Percentiles rank a stretch among this genome's conserved stretches.
phyloP scores from a whole-genome alignment of 2,329 filamentous ascomycete genomes.

The Elsinoe australis region DNA sequence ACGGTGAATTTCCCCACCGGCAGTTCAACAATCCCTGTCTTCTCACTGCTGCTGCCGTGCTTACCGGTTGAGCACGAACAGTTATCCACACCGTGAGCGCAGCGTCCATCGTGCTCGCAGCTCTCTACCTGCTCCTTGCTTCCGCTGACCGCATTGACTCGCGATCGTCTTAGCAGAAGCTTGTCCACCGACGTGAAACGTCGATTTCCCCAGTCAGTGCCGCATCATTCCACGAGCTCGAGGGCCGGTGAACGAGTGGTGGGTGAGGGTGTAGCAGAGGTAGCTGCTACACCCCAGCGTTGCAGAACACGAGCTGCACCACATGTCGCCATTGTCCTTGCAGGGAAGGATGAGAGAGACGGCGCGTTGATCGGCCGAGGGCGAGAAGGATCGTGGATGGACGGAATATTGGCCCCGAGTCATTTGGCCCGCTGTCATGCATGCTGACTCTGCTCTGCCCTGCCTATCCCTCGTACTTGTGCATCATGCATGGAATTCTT shows the following conservation, averaged over 20 bases:
- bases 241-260: too few relatives aligned
- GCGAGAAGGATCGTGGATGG: background rate
- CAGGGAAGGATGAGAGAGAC: background rate
- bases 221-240: too few relatives aligned
- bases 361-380: background rate
- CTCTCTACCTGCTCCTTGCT: background rate
- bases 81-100: background rate
- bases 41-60: conserved; percentile 13
- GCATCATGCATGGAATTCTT: background rate
- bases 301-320: conserved; percentile 13
- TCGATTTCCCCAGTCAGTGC: background rate
- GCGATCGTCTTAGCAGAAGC: background rate
- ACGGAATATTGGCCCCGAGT: background rate
- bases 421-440: background rate
- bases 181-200: conserved; percentile 4
- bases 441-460: too few relatives aligned
- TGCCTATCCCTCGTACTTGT: too few relatives aligned
- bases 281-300: conserved; percentile 11
- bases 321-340: too few relatives aligned
- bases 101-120: background rate
- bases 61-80: background rate
- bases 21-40: background rate
- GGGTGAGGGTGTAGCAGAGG: too few relatives aligned
- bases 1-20: background rate
- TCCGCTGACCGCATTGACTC: conserved; percentile 1